These are phyloP conservation scores for Tillandsia fasciculata DNA, from an alignment of 176 grass and related monocot species.

Conservation along the genomic window DNA sequence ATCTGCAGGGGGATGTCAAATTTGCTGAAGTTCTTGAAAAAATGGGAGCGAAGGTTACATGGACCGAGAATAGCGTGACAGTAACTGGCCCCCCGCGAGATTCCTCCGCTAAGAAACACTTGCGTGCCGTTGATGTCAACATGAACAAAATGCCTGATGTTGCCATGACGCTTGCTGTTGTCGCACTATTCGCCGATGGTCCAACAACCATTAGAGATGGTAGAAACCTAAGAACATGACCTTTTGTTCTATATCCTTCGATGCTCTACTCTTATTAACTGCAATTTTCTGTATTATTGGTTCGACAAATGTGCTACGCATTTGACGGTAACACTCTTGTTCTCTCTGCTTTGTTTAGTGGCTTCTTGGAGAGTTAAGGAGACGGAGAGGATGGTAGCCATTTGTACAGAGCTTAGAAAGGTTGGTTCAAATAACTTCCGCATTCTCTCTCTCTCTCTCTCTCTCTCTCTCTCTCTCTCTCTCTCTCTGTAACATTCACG, in stretches of 20 bases:
- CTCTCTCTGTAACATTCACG: neutral
- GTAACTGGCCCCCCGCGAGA: constrained; percentile 73
- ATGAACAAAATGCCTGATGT: constrained; percentile 99
- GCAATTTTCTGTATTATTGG: neutral
- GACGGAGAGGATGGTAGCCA: constrained; percentile 89
- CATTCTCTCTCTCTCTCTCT: neutral
- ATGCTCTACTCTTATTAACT: no score
- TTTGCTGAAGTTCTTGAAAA: constrained; percentile 95
- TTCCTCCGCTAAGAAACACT: constrained; percentile 59
- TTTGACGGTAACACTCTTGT: neutral
- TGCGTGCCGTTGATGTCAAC: constrained; percentile 87
- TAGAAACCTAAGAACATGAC: constrained; percentile 15
- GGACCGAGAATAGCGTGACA: constrained; percentile 86
- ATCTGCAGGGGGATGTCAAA: constrained; percentile 82
- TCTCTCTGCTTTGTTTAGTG: constrained; percentile 38
- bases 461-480: neutral
- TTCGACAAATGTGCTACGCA: neutral
- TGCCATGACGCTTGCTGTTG: constrained; percentile 92
- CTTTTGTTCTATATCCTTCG: no score
- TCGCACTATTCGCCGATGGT: constrained; percentile 90
- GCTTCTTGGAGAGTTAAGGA: constrained; percentile 99
- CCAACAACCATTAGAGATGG: constrained; percentile 98
- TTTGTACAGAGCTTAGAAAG: constrained; percentile 86
- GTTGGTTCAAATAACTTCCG: constrained; percentile 20
- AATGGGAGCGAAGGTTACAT: constrained; percentile 96